phyloP scores from a whole-genome alignment of 768 basidiomycete genomes.

The Suillus occidentalis region DNA sequence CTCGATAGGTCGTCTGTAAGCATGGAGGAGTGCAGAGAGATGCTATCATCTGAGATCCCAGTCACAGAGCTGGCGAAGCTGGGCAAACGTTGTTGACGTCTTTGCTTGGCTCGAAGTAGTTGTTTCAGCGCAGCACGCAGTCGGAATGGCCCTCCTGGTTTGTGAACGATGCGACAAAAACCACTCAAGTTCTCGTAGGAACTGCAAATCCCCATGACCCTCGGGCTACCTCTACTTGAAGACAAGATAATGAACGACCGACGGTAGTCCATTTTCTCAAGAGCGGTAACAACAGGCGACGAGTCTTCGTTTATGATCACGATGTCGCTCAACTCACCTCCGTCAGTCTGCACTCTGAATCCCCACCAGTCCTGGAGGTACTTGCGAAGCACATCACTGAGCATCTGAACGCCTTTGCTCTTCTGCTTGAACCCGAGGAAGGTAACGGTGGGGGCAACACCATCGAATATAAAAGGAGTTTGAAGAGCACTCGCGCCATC shows the following conservation, averaged over 20 bases:
- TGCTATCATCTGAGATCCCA: slow-evolving; percentile 25
- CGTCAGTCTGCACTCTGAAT: slow-evolving; percentile 47
- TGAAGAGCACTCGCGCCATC: slow-evolving; percentile 40
- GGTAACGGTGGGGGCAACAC: slow-evolving; percentile 51
- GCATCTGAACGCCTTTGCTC: slow-evolving; percentile 66
- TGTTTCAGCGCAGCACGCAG: slow-evolving; percentile 64
- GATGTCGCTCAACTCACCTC: slow-evolving; percentile 60
- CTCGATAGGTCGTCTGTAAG: slow-evolving; percentile 25
- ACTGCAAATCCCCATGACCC: slow-evolving; percentile 58
- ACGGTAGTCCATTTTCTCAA: slow-evolving; percentile 52
- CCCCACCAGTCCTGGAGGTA: slow-evolving; percentile 81
- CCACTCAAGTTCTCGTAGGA: slow-evolving; percentile 82
- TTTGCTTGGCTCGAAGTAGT: slow-evolving; percentile 32
- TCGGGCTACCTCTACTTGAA: slow-evolving; percentile 63
- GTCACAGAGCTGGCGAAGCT: slow-evolving; percentile 17
- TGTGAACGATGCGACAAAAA: slow-evolving; percentile 86
- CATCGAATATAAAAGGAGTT: slow-evolving; percentile 47
- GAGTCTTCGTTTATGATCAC: slow-evolving; percentile 81
- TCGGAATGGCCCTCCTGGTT: slow-evolving; percentile 82
- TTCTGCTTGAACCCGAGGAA: slow-evolving; percentile 69
- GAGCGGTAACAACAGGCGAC: slow-evolving; percentile 53
- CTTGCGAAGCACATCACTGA: slow-evolving; percentile 58
- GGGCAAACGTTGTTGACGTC: slow-evolving; percentile 27
- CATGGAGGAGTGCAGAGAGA: slow-evolving; percentile 29
- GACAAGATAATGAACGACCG: slow-evolving; percentile 79